Evolutionary conservation across 495 filamentous ascomycete genomes (phyloP), one percentile per base, ranked within the genome.

Genomic region (Hypoxylon lenormandii): DNA sequence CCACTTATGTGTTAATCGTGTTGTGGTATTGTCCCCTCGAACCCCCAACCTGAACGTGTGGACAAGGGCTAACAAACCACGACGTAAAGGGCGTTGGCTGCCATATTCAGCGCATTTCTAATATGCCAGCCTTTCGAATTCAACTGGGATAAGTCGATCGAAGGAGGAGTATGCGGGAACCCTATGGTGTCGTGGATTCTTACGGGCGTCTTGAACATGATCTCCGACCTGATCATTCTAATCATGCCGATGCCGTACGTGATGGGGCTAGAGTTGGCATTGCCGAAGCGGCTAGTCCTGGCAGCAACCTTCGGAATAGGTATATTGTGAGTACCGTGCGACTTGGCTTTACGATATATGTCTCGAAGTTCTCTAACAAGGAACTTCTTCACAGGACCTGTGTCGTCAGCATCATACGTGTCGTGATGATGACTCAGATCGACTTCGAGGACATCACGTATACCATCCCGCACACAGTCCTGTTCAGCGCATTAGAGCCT

Each of bases 231-330:
- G 8, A 55, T 77, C 13, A 69, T 77, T 8, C 56, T 77, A 1
- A 48, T 75, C 4, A 49, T 75, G 28, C 74, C 74, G 15, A 63
- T 77, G 58, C 72, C 74, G 18, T 75, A 71, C n/a, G 46, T 77
- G 13, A 18, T 63, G 4, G 45, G 53, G 3, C 43, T 77, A 26
- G 72, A 73, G 18, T 48, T 77, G 48, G 53, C 64, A n/a, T 56
- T 62, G 53, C 54, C 57, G 21, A 77, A 75, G 28, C 68, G 68
- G 42, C 38, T 77, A 19, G 45, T 64, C 19, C 42, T 77, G 8
- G 21, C 64, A 8, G 66, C 60, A 51, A 66, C 66, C 15, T 77
- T 77, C 19, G 50, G 69, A n/a, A 51, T 77, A 21, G 67, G 70
- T n/a, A 50, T 75, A 28, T 59, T 77, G 74, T 76, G 49, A 61